Conservation (phyloP, 202 grass and related monocot species). For the Hordeum pubiflorum region DNA sequence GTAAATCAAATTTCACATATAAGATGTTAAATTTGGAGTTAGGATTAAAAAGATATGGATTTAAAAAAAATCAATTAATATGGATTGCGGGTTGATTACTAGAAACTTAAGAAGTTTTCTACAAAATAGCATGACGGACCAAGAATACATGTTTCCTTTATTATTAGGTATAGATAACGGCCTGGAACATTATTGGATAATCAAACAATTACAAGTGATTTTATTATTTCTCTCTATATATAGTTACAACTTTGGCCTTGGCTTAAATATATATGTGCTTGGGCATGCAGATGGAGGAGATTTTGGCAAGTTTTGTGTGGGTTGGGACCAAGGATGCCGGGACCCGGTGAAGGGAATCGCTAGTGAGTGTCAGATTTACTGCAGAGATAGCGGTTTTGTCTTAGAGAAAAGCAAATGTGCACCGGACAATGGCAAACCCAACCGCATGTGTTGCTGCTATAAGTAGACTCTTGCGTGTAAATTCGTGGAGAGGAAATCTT, state of each 20-base stretch:
- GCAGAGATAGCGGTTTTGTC: not conserved
- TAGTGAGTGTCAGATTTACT: not conserved
- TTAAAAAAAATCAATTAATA: too few relatives aligned
- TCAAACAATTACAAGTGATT: not conserved
- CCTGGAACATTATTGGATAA: not conserved
- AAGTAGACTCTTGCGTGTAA: not conserved
- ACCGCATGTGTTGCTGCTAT: not conserved
- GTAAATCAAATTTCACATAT: too few relatives aligned
- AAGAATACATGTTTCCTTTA: too few relatives aligned
- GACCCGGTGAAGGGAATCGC: not conserved
- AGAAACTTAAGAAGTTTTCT: too few relatives aligned
- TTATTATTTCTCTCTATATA: not conserved
- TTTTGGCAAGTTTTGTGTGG: not conserved
- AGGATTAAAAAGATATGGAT: too few relatives aligned
- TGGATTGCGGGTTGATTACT: too few relatives aligned
- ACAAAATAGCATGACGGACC: too few relatives aligned
- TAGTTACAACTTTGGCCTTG: not conserved
- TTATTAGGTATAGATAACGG: too few relatives aligned
- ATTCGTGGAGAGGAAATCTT: not conserved
- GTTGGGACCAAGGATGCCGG: not conserved
- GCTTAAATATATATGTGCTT: not conserved
- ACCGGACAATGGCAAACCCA: not conserved
- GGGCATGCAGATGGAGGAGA: not conserved
- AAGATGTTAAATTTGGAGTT: too few relatives aligned
- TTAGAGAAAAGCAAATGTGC: not conserved